Conservation (phyloP, 371 early-diverging fungal species). For the Phascolomyces articulosus region DNA sequence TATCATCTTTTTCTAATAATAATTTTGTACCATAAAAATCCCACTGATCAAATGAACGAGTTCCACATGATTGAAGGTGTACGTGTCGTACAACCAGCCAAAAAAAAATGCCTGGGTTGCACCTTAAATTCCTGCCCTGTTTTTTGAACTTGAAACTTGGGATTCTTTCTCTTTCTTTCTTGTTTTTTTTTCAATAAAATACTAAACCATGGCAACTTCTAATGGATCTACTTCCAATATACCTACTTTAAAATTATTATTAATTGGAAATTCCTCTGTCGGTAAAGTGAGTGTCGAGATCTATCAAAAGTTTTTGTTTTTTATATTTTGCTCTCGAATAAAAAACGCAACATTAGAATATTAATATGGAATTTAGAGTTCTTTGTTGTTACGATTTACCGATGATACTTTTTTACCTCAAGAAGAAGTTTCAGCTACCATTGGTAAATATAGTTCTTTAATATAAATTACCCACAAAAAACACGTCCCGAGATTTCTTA, state of each 20-base stretch:
- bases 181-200: background rate
- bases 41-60: background rate
- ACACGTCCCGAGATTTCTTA: background rate
- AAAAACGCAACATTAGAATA: too few relatives aligned
- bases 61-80: constrained; percentile 5
- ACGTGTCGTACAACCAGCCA: too few relatives aligned
- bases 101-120: too few relatives aligned
- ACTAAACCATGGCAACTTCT: background rate
- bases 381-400: constrained; percentile 93
- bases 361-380: too few relatives aligned
- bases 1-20: background rate
- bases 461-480: background rate
- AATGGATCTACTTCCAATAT: constrained; percentile 1
- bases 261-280: constrained; percentile 99
- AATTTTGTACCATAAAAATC: background rate
- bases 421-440: constrained; percentile 93
- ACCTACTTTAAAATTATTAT: constrained; percentile 94
- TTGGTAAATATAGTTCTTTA: constrained; percentile 57
- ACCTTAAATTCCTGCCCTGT: too few relatives aligned
- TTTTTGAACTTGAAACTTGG: too few relatives aligned
- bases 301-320: too few relatives aligned
- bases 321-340: too few relatives aligned
- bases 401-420: constrained; percentile 95
- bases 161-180: background rate
- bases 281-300: constrained; percentile 97